phyloP scores from a whole-genome alignment of 1,139 yeast genomes.

The Taiozyma sp. region DNA sequence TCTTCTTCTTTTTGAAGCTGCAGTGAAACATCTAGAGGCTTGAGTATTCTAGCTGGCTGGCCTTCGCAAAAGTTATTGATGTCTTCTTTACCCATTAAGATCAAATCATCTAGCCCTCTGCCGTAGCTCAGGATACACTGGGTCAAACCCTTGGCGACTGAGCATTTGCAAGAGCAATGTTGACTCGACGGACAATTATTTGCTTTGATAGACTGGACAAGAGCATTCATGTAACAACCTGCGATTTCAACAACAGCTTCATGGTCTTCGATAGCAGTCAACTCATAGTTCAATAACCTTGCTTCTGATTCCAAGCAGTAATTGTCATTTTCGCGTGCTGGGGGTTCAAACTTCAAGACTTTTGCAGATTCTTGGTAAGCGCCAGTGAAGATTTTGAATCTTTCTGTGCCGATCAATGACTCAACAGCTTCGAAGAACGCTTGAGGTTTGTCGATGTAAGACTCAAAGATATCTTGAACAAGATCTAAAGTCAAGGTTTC shows the following conservation, averaged over 20 bases:
- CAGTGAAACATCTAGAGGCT: neutral
- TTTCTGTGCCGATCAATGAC: constrained; percentile 3
- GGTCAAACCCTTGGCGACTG: constrained; percentile 1
- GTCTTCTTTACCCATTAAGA: constrained; percentile 3
- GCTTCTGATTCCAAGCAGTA: constrained; percentile 9
- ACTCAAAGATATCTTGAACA: constrained; percentile 10
- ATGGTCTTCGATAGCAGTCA: neutral
- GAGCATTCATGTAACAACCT: constrained; percentile 5
- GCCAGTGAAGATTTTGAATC: constrained; percentile 6
- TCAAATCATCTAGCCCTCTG: neutral
- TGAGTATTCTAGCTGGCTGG: neutral
- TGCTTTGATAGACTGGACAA: neutral
- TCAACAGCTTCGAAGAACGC: constrained; percentile 8
- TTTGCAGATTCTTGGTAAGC: constrained; percentile 13
- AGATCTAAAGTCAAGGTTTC: constrained; percentile 9
- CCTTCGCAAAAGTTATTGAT: constrained; percentile 1
- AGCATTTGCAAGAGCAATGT: constrained; percentile 13
- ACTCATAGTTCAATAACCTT: neutral
- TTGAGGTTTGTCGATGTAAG: constrained; percentile 5
- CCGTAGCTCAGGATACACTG: constrained; percentile 6
- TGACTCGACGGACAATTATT: constrained; percentile 6
- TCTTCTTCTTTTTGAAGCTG: neutral
- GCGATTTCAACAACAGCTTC: constrained; percentile 3
- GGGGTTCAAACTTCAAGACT: neutral
- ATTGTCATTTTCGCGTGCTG: neutral